These are phyloP conservation scores for Zizania latifolia DNA, from an alignment of 176 grass and related monocot species.

Conservation along the genomic window DNA sequence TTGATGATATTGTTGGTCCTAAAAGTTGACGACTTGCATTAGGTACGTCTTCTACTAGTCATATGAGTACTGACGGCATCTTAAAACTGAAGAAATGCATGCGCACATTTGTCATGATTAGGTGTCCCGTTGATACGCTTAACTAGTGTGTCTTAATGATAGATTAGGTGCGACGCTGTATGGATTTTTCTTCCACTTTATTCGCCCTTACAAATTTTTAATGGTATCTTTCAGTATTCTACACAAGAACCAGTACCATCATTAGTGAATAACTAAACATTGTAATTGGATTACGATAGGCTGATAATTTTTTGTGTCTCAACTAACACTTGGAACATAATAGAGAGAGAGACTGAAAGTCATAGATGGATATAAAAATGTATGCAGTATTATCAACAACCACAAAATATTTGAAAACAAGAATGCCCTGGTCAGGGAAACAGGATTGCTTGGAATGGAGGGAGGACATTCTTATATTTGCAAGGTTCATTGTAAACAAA, in stretches of 20 bases:
- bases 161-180: constrained; percentile 18
- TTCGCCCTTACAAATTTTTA: background rate
- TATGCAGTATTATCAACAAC: too few relatives aligned
- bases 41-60: background rate
- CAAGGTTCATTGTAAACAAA: too few relatives aligned
- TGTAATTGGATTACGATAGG: background rate
- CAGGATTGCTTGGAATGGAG: too few relatives aligned
- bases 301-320: too few relatives aligned
- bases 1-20: background rate
- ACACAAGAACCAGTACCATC: background rate
- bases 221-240: background rate
- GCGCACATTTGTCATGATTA: constrained; percentile 28
- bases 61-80: background rate
- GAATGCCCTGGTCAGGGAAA: too few relatives aligned
- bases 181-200: background rate
- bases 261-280: background rate
- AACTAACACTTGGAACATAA: too few relatives aligned
- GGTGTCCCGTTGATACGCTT: background rate
- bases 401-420: too few relatives aligned
- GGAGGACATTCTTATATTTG: too few relatives aligned
- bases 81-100: constrained; percentile 14
- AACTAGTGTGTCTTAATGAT: background rate
- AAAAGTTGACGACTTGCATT: background rate
- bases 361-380: too few relatives aligned
- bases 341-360: too few relatives aligned